phyloP scores from a whole-genome alignment of 2,329 filamentous ascomycete species.

The Cryphonectria carpinicola region DNA sequence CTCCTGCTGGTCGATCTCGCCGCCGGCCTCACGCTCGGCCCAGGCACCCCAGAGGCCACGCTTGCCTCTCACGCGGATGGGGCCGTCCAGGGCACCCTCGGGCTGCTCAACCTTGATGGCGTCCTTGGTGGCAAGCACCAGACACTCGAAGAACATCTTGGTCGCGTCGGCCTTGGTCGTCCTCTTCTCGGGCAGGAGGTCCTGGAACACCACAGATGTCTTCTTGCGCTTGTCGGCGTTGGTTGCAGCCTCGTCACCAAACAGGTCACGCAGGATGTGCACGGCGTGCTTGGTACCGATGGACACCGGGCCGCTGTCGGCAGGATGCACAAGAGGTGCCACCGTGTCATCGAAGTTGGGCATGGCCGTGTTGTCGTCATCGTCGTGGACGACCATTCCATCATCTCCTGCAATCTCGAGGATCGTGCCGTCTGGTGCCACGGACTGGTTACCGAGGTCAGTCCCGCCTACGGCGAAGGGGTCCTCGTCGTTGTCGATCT shows the following conservation, averaged over 20 bases:
- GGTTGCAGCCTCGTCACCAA: slow-evolving; percentile 72
- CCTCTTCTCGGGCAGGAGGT: slow-evolving; percentile 79
- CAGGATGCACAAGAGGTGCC: slow-evolving; percentile 75
- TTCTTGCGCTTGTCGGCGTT: slow-evolving; percentile 75
- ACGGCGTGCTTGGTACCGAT: slow-evolving; percentile 94
- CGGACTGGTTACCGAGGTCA: slow-evolving; percentile 56
- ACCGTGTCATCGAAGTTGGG: slow-evolving; percentile 80
- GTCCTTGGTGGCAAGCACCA: slow-evolving; percentile 96
- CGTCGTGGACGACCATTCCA: slow-evolving; percentile 47
- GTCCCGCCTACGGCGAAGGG: slow-evolving; percentile 51
- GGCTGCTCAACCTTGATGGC: slow-evolving; percentile 95
- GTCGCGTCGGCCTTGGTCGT: slow-evolving; percentile 90
- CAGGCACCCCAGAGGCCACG: slow-evolving; percentile 95
- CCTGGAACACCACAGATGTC: slow-evolving; percentile 82
- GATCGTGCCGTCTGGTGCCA: slow-evolving; percentile 64
- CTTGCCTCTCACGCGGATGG: slow-evolving; percentile 86
- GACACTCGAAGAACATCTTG: slow-evolving; percentile 98
- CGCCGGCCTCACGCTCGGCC: slow-evolving; percentile 78
- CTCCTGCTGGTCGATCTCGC: slow-evolving; percentile 60
- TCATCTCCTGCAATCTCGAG: slow-evolving; percentile 68
- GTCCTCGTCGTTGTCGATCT: slow-evolving; percentile 70
- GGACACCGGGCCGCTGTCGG: slow-evolving; percentile 84
- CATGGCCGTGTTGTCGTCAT: slow-evolving; percentile 51
- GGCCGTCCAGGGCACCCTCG: slow-evolving; percentile 70
- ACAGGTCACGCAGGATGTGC: slow-evolving; percentile 87